phyloP scores from a whole-genome alignment of 2,329 filamentous ascomycete genomes.

The Lachnellula suecica region DNA sequence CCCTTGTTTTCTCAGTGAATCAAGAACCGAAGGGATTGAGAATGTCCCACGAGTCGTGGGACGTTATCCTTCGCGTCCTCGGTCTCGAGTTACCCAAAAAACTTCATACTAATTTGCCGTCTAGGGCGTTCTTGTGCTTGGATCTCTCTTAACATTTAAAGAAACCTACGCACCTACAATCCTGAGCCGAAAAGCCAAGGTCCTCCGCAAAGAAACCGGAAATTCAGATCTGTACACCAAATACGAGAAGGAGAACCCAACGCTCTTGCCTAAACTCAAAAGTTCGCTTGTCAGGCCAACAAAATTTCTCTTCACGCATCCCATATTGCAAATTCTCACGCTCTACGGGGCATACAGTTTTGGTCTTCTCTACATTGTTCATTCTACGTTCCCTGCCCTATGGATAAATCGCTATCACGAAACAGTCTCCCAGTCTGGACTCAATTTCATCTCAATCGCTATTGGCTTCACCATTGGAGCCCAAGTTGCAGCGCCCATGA shows the following conservation, averaged over 20 bases:
- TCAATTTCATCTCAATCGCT: slow-evolving; percentile 50
- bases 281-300: slow-evolving; percentile 44
- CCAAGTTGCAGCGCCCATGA: slow-evolving; percentile 22
- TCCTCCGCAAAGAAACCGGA: slow-evolving; percentile 47
- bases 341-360: slow-evolving; percentile 50
- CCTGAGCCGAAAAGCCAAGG: slow-evolving; percentile 3
- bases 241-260: slow-evolving; percentile 50
- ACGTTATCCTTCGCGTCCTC: too few relatives aligned
- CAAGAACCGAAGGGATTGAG: too few relatives aligned
- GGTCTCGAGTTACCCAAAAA: too few relatives aligned
- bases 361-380: slow-evolving; percentile 50
- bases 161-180: slow-evolving; percentile 13
- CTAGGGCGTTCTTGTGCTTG: slow-evolving; percentile 32
- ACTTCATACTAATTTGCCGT: too few relatives aligned
- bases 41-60: too few relatives aligned
- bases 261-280: slow-evolving; percentile 46
- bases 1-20: too few relatives aligned
- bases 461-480: slow-evolving; percentile 40
- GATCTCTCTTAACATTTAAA: slow-evolving; percentile 32
- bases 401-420: slow-evolving; percentile 55
- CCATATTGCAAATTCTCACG: slow-evolving; percentile 50
- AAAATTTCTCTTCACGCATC: slow-evolving; percentile 47
- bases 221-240: slow-evolving; percentile 45
- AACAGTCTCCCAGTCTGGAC: slow-evolving; percentile 52
- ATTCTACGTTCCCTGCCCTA: slow-evolving; percentile 57